Evolutionary conservation across 257 asterid species (phyloP), one percentile per base, ranked within the genome.

Genomic region (Penstemon davidsonii): DNA sequence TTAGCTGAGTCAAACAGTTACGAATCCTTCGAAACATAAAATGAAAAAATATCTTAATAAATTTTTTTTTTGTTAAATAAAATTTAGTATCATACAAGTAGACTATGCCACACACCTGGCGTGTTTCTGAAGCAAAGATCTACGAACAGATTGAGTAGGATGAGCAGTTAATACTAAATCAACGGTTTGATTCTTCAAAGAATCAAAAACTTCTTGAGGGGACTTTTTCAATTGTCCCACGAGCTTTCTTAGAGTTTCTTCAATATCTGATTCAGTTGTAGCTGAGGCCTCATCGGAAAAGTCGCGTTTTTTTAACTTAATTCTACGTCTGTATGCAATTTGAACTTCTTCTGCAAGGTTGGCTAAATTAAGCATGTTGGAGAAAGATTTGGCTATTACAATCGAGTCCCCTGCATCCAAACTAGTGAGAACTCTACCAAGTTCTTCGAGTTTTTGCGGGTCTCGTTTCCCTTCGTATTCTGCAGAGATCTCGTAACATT

Each of bases 311-410:
- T 93, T 90, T 55, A 86, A 67, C 83, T 93, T 93, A 45, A 55
- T 84, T 78, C 99, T 80, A 10, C 97, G 89, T 50, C 99, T 81
- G 86, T 85, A 87, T 6, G 99, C 99, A 76, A 93, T 90, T 87
- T 93, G 99, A 79, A 93, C 99, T 80, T 93, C 99, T 76, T 93
- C 99, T 4, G 97, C 99, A 69, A 93, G 93, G 77, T 90, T 93
- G 70, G 85, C 99, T 50, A 93, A 83, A 76, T 72, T 93, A 74
- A 93, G 96, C 99, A 93, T 93, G 88, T 90, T 78, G 13, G 99
- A 84, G 79, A 93, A 93, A 51, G 99, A 79, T 69, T 93, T 93
- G 18, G 99, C 86, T 53, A 93, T 76, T 7, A 93, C 97, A 61
- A 93, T 93, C 19, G 97, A 90, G 75, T 93, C 99, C 60, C 99